A percentile compares a stretch with the other conserved stretches of the same genome.
Evolutionary conservation across 441 rosid genomes (phyloP).

Genomic region (Arabidopsis hybrid): DNA sequence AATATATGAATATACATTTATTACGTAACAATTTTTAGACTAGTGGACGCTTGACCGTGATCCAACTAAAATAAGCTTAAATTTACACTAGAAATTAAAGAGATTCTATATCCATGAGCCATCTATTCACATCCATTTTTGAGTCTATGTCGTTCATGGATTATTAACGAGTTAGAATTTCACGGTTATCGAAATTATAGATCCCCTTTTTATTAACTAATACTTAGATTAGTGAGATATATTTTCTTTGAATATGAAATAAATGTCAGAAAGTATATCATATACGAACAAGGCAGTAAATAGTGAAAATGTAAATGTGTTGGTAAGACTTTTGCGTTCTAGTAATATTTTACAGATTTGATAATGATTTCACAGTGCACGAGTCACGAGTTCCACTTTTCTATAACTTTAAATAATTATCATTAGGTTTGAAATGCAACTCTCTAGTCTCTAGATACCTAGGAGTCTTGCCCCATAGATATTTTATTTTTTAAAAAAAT

Average conservation of each 20-base stretch:
- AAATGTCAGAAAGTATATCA: neutral
- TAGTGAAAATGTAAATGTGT: neutral
- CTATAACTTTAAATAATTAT: slow-evolving; percentile 7
- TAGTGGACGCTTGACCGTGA: neutral
- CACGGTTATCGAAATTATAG: neutral
- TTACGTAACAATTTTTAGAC: neutral
- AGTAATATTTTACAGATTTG: neutral
- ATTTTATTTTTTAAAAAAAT: neutral
- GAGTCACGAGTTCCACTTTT: slow-evolving; percentile 12
- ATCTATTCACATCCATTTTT: neutral
- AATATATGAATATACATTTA: neutral
- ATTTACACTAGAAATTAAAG: neutral
- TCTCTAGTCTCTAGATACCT: slow-evolving; percentile 16
- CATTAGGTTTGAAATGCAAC: neutral
- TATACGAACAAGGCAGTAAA: neutral
- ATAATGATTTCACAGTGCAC: slow-evolving; percentile 12
- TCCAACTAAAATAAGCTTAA: neutral
- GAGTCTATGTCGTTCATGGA: neutral
- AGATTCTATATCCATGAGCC: neutral
- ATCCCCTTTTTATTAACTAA: neutral
- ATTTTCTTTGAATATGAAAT: neutral
- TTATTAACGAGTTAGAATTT: neutral
- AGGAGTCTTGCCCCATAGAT: neutral
- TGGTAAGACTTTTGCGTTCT: slow-evolving; percentile 2
- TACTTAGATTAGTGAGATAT: neutral